Conservation (phyloP, 495 filamentous ascomycete genomes). For the Echria macrotheca region DNA sequence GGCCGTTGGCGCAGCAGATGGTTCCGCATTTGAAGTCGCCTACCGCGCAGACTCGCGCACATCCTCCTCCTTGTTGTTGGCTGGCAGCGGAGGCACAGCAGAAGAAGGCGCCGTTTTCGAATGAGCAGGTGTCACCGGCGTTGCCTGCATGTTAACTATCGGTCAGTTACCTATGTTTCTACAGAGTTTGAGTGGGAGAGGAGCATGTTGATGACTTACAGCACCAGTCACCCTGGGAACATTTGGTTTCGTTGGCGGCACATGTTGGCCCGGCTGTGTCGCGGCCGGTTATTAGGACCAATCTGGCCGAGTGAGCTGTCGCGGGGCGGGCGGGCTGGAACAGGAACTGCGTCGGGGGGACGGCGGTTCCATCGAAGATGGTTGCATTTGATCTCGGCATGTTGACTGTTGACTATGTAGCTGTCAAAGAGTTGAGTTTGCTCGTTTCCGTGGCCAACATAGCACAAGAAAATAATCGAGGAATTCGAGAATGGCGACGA, state of each 20-base stretch:
- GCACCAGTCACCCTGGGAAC: constrained; percentile 19
- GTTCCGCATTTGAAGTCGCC: constrained; percentile 24
- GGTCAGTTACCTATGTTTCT: neutral
- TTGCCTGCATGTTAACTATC: constrained; percentile 1
- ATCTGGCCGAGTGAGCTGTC: neutral
- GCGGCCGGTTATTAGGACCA: constrained; percentile 1
- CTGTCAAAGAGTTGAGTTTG: neutral
- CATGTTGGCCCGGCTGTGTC: constrained; percentile 6
- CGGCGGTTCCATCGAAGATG: neutral
- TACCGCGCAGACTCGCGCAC: constrained; percentile 15
- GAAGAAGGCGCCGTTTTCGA: constrained; percentile 15
- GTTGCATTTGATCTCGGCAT: neutral
- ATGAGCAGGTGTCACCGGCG: constrained; percentile 13
- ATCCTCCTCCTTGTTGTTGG: constrained; percentile 8
- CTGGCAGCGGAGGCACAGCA: constrained; percentile 15
- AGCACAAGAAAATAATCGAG: neutral
- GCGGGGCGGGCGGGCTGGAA: constrained; percentile 11
- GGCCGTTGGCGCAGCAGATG: constrained; percentile 19
- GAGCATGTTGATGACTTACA: constrained; percentile 15
- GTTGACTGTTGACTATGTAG: too few species aligned
- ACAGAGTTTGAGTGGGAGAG: too few species aligned
- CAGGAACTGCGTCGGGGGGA: constrained; percentile 8
- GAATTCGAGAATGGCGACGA: neutral
- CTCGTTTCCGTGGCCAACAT: neutral
- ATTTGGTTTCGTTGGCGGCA: constrained; percentile 13